These are phyloP conservation scores for Aegilops tauschii DNA, from an alignment of 176 grass and related monocot genomes.

Conservation along the genomic window DNA sequence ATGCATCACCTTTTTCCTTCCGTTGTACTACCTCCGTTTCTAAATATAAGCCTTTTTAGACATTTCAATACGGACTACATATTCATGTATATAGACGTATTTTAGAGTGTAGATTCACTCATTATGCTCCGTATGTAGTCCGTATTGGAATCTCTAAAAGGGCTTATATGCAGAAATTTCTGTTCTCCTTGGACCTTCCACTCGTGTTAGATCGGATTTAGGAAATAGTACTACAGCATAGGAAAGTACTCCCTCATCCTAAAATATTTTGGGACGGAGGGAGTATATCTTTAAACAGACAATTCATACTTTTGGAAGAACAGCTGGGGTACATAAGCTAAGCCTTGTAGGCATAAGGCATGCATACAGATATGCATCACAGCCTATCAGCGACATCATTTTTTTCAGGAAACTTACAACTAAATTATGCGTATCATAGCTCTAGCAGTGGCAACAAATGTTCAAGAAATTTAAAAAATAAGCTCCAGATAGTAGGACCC, in stretches of 20 bases:
- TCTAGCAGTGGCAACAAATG: background rate
- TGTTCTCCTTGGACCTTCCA: background rate
- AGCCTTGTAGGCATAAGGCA: background rate
- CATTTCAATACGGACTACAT: no score
- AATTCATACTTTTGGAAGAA: background rate
- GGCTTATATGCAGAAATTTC: background rate
- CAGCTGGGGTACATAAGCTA: background rate
- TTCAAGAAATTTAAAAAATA: background rate
- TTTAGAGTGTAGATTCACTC: no score
- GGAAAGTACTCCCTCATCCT: no score
- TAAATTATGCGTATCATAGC: background rate
- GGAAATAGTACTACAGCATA: background rate
- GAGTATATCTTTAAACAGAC: background rate
- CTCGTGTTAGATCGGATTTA: background rate
- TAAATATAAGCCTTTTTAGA: no score
- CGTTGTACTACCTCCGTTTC: no score
- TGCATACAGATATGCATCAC: background rate
- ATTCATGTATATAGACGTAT: no score
- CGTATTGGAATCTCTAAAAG: no score
- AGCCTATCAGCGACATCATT: background rate
- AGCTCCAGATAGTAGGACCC: background rate
- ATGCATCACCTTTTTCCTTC: background rate
- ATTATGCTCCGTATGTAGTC: no score
- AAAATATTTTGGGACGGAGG: no score
- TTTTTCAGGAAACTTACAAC: no score